Conservation (phyloP, 163 green algal species). For the Coccomyxa subellipsoidea region DNA sequence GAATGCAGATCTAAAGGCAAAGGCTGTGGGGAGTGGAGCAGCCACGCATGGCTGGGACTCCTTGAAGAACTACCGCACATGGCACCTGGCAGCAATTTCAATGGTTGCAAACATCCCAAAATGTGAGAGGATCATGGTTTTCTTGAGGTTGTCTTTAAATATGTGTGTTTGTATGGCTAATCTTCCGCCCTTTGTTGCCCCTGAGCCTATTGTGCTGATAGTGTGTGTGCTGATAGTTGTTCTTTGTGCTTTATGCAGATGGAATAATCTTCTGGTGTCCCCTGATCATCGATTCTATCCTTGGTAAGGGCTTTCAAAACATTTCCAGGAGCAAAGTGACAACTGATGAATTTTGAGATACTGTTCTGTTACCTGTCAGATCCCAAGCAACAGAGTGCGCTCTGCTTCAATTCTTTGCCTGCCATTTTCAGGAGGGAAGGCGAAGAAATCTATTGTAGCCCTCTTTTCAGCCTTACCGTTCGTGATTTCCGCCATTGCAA, state of each 20-base stretch:
- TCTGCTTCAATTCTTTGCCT: no score
- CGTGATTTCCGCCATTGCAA: not conserved
- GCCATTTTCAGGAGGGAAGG: not conserved
- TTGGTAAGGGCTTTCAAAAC: not conserved
- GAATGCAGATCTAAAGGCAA: not conserved
- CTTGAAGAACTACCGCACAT: slow-evolving; percentile 2
- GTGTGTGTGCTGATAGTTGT: no score
- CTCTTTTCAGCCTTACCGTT: not conserved
- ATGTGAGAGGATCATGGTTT: no score
- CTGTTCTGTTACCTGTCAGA: no score
- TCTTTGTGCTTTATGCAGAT: not conserved
- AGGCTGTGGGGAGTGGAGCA: not conserved
- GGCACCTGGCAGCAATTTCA: not conserved
- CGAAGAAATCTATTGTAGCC: not conserved
- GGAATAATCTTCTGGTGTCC: not conserved
- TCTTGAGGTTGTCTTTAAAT: no score
- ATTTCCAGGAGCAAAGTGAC: no score
- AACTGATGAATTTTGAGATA: no score
- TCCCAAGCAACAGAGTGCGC: not conserved
- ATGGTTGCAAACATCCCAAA: not conserved
- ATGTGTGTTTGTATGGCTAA: no score
- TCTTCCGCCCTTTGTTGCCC: no score
- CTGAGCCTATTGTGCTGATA: no score
- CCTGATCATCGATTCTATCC: not conserved
- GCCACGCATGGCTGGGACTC: not conserved